phyloP scores from a whole-genome alignment of 352 stramenopile species.

The Stramenopiles sp. region DNA sequence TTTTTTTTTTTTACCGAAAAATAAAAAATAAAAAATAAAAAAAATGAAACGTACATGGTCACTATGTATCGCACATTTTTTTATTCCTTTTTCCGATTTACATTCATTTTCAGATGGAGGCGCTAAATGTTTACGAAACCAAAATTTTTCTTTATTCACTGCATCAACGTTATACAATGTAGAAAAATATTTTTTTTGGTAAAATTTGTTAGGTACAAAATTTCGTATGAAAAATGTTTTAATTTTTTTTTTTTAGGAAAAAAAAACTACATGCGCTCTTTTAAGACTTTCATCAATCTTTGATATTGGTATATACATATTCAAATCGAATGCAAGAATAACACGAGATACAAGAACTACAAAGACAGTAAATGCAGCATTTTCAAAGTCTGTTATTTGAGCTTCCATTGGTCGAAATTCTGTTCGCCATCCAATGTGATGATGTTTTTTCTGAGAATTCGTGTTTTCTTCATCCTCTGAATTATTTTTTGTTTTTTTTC shows the following conservation, averaged over 20 bases:
- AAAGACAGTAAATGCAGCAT: constrained; percentile 94
- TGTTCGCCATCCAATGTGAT: constrained; percentile 45
- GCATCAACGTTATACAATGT: too few relatives aligned
- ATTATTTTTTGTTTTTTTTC: too few relatives aligned
- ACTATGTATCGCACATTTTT: too few relatives aligned
- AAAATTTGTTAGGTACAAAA: too few relatives aligned
- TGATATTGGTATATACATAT: constrained; percentile 92
- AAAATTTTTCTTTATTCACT: constrained; percentile 73
- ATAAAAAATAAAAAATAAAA: too few relatives aligned
- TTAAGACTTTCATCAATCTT: constrained; percentile 96
- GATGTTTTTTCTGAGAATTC: constrained; percentile 26
- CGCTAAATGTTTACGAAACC: constrained; percentile 36
- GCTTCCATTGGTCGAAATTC: constrained; percentile 97
- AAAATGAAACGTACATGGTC: too few relatives aligned
- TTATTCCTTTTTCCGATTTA: constrained; percentile 1
- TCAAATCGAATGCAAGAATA: constrained; percentile 94
- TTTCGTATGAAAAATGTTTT: too few relatives aligned
- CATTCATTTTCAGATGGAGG: constrained; percentile 11
- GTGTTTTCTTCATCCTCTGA: constrained; percentile 18
- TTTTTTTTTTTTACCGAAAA: too few relatives aligned
- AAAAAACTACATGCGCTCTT: constrained; percentile 62
- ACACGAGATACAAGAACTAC: constrained; percentile 80
- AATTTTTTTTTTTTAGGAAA: too few relatives aligned
- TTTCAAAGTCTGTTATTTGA: constrained; percentile 98
- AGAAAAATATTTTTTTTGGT: too few relatives aligned